phyloP scores from a whole-genome alignment of 805 yeast species.

The Nakazawaea anatomiae region DNA sequence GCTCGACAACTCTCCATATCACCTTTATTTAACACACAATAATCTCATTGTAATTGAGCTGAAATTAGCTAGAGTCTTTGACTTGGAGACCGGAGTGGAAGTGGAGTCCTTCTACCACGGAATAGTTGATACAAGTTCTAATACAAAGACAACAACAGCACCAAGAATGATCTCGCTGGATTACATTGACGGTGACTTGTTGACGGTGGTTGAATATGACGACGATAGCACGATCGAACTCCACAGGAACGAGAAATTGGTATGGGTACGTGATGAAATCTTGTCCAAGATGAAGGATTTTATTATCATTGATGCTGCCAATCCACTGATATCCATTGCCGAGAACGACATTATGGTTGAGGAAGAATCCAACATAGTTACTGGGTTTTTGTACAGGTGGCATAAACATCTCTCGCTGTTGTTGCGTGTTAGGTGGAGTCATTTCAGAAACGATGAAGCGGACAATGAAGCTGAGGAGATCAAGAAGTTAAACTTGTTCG shows the following conservation, averaged over 20 bases:
- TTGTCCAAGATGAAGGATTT: conserved; percentile 30
- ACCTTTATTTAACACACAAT: no score
- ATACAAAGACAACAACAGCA: not conserved
- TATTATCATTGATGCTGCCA: conserved; percentile 20
- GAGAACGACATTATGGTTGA: conserved; percentile 26
- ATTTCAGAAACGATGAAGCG: conserved; percentile 13
- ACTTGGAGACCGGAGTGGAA: no score
- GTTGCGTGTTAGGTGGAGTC: not conserved
- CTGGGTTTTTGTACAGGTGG: conserved; percentile 26
- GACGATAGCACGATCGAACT: conserved; percentile 14
- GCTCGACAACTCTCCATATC: not conserved
- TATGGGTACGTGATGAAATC: conserved; percentile 42
- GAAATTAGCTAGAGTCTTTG: no score
- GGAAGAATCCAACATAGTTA: conserved; percentile 19
- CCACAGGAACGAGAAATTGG: conserved; percentile 17
- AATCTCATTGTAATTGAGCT: no score
- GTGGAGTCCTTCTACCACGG: no score
- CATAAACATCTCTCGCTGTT: conserved; percentile 4
- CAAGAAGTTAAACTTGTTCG: conserved; percentile 28
- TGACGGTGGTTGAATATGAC: conserved; percentile 11
- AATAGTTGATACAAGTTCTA: no score
- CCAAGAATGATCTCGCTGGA: not conserved
- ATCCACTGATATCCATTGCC: conserved; percentile 16
- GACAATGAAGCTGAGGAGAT: conserved; percentile 13
- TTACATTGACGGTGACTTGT: conserved; percentile 8